Conservation (phyloP, 2,329 filamentous ascomycete species). For the Trichophaea hybrida region DNA sequence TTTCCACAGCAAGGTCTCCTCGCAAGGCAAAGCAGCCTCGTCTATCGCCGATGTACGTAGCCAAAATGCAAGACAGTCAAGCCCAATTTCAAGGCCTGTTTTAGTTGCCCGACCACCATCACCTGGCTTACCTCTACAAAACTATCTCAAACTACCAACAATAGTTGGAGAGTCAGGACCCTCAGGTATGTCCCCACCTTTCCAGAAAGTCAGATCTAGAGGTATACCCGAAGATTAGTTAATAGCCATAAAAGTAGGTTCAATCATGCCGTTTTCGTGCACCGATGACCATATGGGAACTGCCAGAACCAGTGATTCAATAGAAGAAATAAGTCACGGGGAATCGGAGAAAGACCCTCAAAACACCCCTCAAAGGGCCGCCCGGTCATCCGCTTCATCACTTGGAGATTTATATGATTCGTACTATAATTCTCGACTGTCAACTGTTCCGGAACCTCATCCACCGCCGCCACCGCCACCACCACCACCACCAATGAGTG, state of each 20-base stretch:
- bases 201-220: background rate
- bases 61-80: background rate
- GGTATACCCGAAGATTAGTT: background rate
- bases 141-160: background rate
- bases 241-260: background rate
- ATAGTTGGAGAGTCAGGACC: background rate
- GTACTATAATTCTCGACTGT: background rate
- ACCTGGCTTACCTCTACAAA: background rate
- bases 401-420: background rate
- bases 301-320: background rate
- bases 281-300: background rate
- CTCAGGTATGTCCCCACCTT: background rate
- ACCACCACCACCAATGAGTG: no score
- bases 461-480: background rate
- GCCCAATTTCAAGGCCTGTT: background rate
- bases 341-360: background rate
- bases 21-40: background rate
- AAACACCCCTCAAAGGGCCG: background rate
- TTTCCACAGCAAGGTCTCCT: background rate
- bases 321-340: background rate
- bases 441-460: background rate
- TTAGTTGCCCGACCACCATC: background rate
- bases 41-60: background rate
- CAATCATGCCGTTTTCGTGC: background rate
- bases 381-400: background rate